A percentile compares a stretch with the other conserved stretches of the same genome.
Evolutionary conservation across 768 basidiomycete genomes (phyloP).

Genomic region (Leccinum fibrillosum): DNA sequence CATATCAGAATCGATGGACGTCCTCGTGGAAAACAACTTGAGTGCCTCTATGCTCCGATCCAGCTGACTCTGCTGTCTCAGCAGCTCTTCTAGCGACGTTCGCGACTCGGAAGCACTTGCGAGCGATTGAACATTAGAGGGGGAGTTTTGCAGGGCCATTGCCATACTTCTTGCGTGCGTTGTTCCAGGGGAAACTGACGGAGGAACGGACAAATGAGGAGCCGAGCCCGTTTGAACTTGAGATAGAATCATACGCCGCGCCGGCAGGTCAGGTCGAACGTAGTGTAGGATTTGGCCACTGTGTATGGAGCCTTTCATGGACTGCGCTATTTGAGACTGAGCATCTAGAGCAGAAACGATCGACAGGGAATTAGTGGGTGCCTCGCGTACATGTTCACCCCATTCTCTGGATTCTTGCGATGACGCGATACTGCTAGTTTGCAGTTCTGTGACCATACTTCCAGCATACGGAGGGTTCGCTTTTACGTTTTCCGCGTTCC

Average conservation of each 20-base stretch:
- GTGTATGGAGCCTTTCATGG: conserved; percentile 7
- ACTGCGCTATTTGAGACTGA: conserved; percentile 3
- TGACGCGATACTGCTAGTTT: conserved; percentile 1
- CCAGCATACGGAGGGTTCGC: conserved; percentile 8
- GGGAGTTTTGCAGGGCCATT: conserved; percentile 30
- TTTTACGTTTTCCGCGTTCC: conserved; percentile 33
- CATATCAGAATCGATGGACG: conserved; percentile 27
- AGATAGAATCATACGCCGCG: background rate
- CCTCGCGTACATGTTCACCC: conserved; percentile 4
- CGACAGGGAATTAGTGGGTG: conserved; percentile 1
- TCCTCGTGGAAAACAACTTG: conserved; percentile 38
- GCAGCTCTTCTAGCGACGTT: conserved; percentile 47
- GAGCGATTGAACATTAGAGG: conserved; percentile 34
- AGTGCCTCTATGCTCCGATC: conserved; percentile 63
- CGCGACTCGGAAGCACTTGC: conserved; percentile 16
- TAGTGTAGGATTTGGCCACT: conserved; percentile 1
- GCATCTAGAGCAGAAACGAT: conserved; percentile 7
- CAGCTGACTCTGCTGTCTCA: conserved; percentile 61
- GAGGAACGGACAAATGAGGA: background rate
- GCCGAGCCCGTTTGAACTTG: background rate
- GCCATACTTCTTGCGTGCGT: background rate
- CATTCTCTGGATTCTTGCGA: conserved; percentile 7
- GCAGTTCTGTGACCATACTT: background rate
- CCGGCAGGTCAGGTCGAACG: background rate
- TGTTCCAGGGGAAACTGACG: background rate